phyloP scores from a whole-genome alignment of 2,329 filamentous ascomycete species.

The Aspergillus pseudotamarii region DNA sequence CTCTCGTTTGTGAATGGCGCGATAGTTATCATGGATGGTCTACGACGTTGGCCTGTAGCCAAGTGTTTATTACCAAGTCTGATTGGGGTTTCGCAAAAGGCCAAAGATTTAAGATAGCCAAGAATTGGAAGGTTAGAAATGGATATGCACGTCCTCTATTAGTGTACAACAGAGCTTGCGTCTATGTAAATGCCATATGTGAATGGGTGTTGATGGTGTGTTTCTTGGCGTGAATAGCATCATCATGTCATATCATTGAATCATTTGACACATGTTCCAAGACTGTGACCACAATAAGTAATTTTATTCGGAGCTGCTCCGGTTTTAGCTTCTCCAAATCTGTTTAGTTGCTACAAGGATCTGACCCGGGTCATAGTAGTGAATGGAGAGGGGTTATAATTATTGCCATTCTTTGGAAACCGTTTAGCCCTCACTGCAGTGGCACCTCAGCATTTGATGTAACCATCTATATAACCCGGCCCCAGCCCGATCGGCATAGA shows the following conservation, averaged over 20 bases:
- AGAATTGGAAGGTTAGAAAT: neutral
- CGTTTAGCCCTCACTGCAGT: neutral
- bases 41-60: neutral
- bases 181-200: neutral
- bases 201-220: constrained; percentile 7
- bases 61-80: neutral
- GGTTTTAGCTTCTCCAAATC: neutral
- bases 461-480: neutral
- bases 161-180: neutral
- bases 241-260: neutral
- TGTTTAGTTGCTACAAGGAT: neutral
- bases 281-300: neutral
- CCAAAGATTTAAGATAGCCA: neutral
- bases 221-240: constrained; percentile 12
- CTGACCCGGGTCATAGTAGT: neutral
- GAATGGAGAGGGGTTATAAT: neutral
- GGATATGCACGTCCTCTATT: neutral
- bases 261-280: neutral
- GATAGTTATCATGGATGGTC: neutral
- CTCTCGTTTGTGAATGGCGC: neutral
- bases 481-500: neutral
- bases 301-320: neutral
- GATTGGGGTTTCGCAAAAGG: neutral
- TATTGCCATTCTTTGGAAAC: neutral
- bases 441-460: neutral